Evolutionary conservation across 1,284 basidiomycete species (phyloP).

Genomic region (Melampsora americana): DNA sequence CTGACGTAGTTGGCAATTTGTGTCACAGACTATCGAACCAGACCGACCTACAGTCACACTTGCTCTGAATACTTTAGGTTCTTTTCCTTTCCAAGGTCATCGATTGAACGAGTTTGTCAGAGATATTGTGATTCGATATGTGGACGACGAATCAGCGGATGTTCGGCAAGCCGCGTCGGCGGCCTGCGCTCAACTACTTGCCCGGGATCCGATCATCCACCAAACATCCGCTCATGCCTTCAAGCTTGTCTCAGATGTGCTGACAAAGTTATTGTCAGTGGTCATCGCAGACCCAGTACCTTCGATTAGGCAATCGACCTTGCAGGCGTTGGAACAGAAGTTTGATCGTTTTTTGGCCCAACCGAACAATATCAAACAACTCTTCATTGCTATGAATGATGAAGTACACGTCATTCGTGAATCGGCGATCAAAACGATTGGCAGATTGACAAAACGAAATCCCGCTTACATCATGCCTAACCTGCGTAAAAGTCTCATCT

Average conservation of each 20-base stretch:
- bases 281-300: slow-evolving; percentile 97
- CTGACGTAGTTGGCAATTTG: slow-evolving; percentile 39
- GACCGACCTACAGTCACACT: slow-evolving; percentile 64
- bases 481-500: slow-evolving; percentile 89
- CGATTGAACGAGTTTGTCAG: slow-evolving; percentile 95
- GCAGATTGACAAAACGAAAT: slow-evolving; percentile 89
- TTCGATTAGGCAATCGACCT: slow-evolving; percentile 78
- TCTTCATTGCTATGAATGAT: slow-evolving; percentile 97
- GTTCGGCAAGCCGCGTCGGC: slow-evolving; percentile 86
- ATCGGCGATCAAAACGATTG: slow-evolving; percentile 85
- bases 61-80: slow-evolving; percentile 80
- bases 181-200: slow-evolving; percentile 86
- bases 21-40: slow-evolving; percentile 26
- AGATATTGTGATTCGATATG: slow-evolving; percentile 83
- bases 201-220: slow-evolving; percentile 92
- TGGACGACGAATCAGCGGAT: slow-evolving; percentile 86
- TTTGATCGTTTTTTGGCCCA: slow-evolving; percentile 99
- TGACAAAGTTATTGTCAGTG: slow-evolving; percentile 93
- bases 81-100: slow-evolving; percentile 93
- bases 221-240: slow-evolving; percentile 95
- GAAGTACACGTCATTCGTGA: slow-evolving; percentile 92
- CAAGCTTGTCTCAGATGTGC: slow-evolving; percentile 94
- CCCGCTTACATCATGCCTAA: slow-evolving; percentile 99
- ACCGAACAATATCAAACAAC: slow-evolving; percentile 91
- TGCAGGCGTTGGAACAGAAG: slow-evolving; percentile 82